Base-by-base conservation (phyloP, 2,329 filamentous ascomycete genomes). In the Geosmithia putterillii region DNA sequence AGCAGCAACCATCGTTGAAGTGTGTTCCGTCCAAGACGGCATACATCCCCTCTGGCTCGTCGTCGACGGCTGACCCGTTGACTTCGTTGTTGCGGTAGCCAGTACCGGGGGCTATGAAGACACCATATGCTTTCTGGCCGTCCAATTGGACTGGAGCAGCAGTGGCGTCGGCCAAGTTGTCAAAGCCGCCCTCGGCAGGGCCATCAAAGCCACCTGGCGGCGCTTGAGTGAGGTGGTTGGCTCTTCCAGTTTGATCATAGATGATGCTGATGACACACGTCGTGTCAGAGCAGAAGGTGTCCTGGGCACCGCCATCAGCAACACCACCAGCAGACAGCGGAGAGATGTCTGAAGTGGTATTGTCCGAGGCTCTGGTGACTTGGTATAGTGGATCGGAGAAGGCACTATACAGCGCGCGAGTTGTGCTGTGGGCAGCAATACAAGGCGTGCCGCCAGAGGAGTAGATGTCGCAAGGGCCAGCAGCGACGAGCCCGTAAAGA, bases 341-440 rank as follows among this genome's bases (percentile, higher is more conserved):
- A 14, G 58, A 45, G 46, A 79, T 73, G 45, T 65, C 59, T 3
- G 58, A 64, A 1, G 67, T 74, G 21, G 63, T 52, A 36, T 61
- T 52, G 19, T 43, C 41, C 10, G 28, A 32, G 21, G 19, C 69
- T 40, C 78, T 76, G 44, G 65, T 64, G 2, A 81, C 67, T 49
- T 81, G 74, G 56, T 82, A 81, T 1, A 81, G 69, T 0, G 71
- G 42, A 4, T 73, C 72, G 7, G 42, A 62, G 59, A 61, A 81
- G 42, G 63, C 51, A 50, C 58, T 67, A 58, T 80, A 81, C 7
- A 82, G 57, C 15, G 76, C 74, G 4, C 78, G 71, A 45, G 77
- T 81, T n/a, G 76, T 81, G 54, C 73, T 73, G 54, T 81, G 77
- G 1, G 78, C 78, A 0, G 78, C 78, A 10, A 81, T 60, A 50